Conservation (phyloP, 2,329 filamentous ascomycete species). For the Ascochyta koolunga region DNA sequence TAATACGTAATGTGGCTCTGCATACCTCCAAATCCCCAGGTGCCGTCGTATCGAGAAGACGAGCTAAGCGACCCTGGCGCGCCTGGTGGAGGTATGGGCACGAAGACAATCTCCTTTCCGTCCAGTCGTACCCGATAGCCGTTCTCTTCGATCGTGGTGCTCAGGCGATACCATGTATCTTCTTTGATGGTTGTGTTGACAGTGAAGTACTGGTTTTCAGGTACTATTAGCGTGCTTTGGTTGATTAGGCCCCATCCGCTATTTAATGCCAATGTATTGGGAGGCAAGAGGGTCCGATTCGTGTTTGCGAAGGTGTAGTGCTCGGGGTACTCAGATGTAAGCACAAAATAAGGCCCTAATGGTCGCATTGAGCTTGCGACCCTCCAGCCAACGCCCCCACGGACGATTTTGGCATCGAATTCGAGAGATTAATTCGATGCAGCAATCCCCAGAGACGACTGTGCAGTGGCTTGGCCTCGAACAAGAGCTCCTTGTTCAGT, state of each 20-base stretch:
- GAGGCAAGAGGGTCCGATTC: constrained; percentile 43
- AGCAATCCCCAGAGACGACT: constrained; percentile 23
- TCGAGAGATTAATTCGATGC: constrained; percentile 46
- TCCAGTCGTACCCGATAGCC: constrained; percentile 41
- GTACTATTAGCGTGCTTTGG: constrained; percentile 37
- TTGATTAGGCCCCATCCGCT: constrained; percentile 48
- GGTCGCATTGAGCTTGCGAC: constrained; percentile 30
- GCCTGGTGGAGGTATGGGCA: constrained; percentile 15
- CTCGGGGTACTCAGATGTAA: constrained; percentile 21
- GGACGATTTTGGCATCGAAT: constrained; percentile 48
- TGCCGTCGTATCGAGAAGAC: constrained; percentile 18
- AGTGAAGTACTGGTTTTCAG: constrained; percentile 7
- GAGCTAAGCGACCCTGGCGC: background rate
- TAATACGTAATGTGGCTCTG: constrained; percentile 49
- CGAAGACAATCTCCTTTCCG: constrained; percentile 22
- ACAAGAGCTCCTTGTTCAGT: constrained; percentile 46
- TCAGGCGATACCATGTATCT: constrained; percentile 48
- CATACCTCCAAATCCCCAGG: constrained; percentile 52
- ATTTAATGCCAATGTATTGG: constrained; percentile 45
- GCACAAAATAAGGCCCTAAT: constrained; percentile 32
- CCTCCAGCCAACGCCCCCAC: constrained; percentile 50
- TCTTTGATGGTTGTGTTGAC: constrained; percentile 33
- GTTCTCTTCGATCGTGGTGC: constrained; percentile 37
- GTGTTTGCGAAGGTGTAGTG: constrained; percentile 41
- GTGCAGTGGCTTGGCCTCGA: constrained; percentile 41